Base-by-base conservation (phyloP, 1,284 basidiomycete species). In the Meira nashicola region DNA sequence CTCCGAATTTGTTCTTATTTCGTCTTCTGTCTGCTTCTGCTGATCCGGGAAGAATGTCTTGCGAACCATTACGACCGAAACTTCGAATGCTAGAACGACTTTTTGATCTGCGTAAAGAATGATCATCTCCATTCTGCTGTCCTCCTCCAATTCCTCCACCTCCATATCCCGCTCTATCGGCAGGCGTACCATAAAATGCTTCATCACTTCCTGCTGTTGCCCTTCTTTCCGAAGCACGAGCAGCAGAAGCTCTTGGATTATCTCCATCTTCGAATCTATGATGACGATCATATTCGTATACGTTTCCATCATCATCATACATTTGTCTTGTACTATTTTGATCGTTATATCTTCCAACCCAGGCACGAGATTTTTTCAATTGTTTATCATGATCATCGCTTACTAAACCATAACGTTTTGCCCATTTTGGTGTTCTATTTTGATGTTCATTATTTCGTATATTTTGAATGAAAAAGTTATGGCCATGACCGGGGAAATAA, bases 401-500 rank as follows among this genome's bases (percentile, higher is more conserved):
- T 1, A 73, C 68, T 19, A 73, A 52, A 2, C 70, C 71, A 48
- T 72, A 68, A 2, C 68, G 58, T 15, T 64, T 58, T 11, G 70
- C 71, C 71, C 71, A 73, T 47, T 64, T 66, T 15, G 71, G 71
- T 41, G 71, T 72, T 3, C 68, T 40, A 14, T 60, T 60, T 28
- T 58, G 53, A 39, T 68, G 66, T n/a, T 67, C 64, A 59, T 73
- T 73, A 54, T 73, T 71, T 3, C 70, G 58, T 15, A 73, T 58
- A 44, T 73, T 72, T 44, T 71, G 64, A 21, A 68, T 63, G 12
- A 67, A 65, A 54, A 63, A 67, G 46, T 68, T 65, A 46, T 67
- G 64, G 11, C 80, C 84, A 75, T 92, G 90, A 57, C 64, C 62
- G 9, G 64, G 71, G 60, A 76, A 67, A 57, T 75, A 76, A 28